Evolutionary conservation across 139 green algal genomes (phyloP), one percentile per base, ranked within the genome.

Genomic region (Chlorella sp.): DNA sequence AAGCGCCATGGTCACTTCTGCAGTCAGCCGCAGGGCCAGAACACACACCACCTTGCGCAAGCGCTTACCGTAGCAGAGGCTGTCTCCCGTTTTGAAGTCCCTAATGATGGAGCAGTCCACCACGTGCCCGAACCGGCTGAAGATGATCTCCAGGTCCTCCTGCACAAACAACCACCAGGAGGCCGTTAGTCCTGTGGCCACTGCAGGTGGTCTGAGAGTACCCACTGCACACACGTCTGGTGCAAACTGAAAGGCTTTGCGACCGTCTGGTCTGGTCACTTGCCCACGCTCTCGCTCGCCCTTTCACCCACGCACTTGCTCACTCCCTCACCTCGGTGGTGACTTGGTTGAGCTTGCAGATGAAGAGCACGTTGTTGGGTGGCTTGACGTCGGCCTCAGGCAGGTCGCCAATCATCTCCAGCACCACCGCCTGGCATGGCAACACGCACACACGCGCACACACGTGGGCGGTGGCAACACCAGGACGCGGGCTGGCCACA

Each of bases 101-200:
- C 92, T 82, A 59, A 99, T 96, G 83, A 99, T 95, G 79, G 97
- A 90, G 79, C 94, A 98, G 0, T 79, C 85, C 0, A 82, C 92
- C 30, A 99, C 85, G 22, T 80, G 96, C 35, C 96, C 96, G 88
- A 99, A 99, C 24, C 87, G 82, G 71, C 81, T 87, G 72, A 99
- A 99, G 31, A 99, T 98, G 83, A 98, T 98, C 70, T 99, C 96
- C 74, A 99, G 75, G 74, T 99, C 96, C 69, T 99, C 94, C 62
- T 98, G 91, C 62, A 68, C 22, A 24, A 64, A 55, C 10, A 55
- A 55, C 42, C 42, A 55, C 42, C 42, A 55, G 42, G n/a, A n/a
- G n/a, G n/a, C n/a, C n/a, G n/a, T n/a, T n/a, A n/a, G n/a, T n/a
- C n/a, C n/a, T n/a, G n/a, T n/a, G n/a, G n/a, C n/a, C n/a, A n/a